Evolutionary conservation across 768 basidiomycete species (phyloP).

Genomic region (Macrolepiota dolichaula): DNA sequence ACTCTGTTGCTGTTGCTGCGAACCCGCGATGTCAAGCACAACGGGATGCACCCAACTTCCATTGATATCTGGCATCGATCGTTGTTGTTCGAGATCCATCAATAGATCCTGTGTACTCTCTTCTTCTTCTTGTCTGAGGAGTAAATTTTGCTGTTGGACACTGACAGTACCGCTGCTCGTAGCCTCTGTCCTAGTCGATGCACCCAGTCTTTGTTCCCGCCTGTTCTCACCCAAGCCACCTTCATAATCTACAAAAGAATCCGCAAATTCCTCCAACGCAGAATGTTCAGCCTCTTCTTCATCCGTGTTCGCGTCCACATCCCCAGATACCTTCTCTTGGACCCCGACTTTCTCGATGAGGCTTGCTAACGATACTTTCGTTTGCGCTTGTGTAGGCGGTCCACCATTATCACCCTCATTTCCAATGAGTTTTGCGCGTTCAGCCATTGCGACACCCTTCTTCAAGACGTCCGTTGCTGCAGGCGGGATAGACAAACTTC

Average conservation of each 20-base stretch:
- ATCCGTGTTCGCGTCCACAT: not conserved
- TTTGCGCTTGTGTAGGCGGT: not conserved
- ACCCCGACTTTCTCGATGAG: conserved; percentile 7
- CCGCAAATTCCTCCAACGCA: conserved; percentile 18
- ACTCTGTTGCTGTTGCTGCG: not conserved
- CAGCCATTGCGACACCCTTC: conserved; percentile 30
- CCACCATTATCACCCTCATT: not conserved
- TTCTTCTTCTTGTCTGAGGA: conserved; percentile 49
- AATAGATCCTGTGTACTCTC: conserved; percentile 55
- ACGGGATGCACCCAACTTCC: conserved; percentile 17
- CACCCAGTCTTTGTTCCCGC: conserved; percentile 13
- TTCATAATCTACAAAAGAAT: conserved; percentile 19
- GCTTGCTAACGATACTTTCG: conserved; percentile 11
- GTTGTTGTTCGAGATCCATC: conserved; percentile 21
- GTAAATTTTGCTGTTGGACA: not conserved
- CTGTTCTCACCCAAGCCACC: conserved; percentile 9
- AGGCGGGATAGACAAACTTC: conserved; percentile 1
- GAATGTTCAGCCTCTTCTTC: not conserved
- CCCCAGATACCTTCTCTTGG: not conserved
- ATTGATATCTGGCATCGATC: conserved; percentile 13
- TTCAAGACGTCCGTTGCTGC: conserved; percentile 16
- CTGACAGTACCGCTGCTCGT: conserved; percentile 1
- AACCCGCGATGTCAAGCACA: not conserved
- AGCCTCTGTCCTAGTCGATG: conserved; percentile 8
- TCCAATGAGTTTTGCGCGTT: conserved; percentile 6